Conservation (phyloP, 768 basidiomycete species). For the Phaeotremella fagi region DNA sequence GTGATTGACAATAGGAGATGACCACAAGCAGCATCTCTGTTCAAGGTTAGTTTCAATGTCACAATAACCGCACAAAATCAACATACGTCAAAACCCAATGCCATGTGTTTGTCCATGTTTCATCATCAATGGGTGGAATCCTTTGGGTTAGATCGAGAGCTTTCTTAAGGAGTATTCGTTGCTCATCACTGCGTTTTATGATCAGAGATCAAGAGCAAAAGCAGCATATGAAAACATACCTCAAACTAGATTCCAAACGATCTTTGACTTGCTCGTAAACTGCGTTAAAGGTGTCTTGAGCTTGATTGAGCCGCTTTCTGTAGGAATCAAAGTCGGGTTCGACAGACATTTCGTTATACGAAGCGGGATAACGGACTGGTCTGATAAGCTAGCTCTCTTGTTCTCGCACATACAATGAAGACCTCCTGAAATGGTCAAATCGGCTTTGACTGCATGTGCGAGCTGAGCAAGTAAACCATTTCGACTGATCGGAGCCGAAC, state of each 20-base stretch:
- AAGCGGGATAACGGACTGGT: constrained; percentile 78
- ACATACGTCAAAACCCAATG: constrained; percentile 80
- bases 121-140: constrained; percentile 76
- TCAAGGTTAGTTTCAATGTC: neutral
- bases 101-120: constrained; percentile 98
- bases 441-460: constrained; percentile 82
- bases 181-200: constrained; percentile 58
- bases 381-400: neutral
- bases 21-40: constrained; percentile 84
- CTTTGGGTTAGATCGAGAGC: constrained; percentile 77
- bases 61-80: neutral
- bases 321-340: constrained; percentile 84
- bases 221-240: too few species aligned
- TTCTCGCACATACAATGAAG: constrained; percentile 61
- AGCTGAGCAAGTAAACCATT: constrained; percentile 91
- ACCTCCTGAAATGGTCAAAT: constrained; percentile 87
- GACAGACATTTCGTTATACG: constrained; percentile 95
- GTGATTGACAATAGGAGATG: constrained; percentile 80
- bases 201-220: too few species aligned
- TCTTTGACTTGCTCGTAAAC: constrained; percentile 92
- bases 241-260: constrained; percentile 87
- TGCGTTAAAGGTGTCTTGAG: constrained; percentile 77
- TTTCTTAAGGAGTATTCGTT: constrained; percentile 81
- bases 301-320: constrained; percentile 68
- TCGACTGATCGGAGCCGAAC: constrained; percentile 85